Percentiles rank a stretch among this genome's conserved stretches.
Evolutionary conservation across 2,329 filamentous ascomycete genomes (phyloP).

Genomic region (Ceratocystis variospora): DNA sequence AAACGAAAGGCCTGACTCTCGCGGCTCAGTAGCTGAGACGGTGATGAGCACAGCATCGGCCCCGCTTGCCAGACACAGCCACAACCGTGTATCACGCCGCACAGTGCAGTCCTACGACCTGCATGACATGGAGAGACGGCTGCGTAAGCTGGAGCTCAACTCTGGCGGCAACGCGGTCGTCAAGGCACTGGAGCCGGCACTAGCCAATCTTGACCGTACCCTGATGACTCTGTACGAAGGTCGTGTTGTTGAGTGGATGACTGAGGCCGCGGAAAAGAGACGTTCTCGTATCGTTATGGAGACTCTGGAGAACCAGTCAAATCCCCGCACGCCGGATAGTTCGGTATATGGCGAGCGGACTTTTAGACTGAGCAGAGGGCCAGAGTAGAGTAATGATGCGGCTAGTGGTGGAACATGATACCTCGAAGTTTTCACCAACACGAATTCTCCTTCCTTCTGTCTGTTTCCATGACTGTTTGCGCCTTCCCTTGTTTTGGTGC

Average conservation of each 20-base stretch:
- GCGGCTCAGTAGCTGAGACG: constrained; percentile 8
- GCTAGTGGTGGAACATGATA: not conserved
- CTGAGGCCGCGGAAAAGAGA: constrained; percentile 15
- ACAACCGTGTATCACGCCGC: constrained; percentile 12
- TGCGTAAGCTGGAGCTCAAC: constrained; percentile 32
- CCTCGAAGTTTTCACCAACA: not conserved
- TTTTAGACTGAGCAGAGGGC: constrained; percentile 15
- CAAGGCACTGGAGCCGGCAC: constrained; percentile 32
- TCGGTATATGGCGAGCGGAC: constrained; percentile 13
- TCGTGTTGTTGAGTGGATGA: constrained; percentile 17
- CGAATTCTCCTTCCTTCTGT: not conserved
- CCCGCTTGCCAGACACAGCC: constrained; percentile 19
- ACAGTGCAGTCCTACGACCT: constrained; percentile 25
- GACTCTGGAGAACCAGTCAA: constrained; percentile 10
- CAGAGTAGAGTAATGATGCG: not conserved
- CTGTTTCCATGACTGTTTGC: not conserved
- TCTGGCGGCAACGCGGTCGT: constrained; percentile 34
- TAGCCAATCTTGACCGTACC: constrained; percentile 32
- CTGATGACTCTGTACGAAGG: constrained; percentile 23
- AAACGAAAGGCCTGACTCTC: not conserved
- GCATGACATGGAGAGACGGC: constrained; percentile 35
- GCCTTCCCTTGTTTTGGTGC: not conserved
- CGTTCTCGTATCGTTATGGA: constrained; percentile 13
- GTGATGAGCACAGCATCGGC: not conserved
- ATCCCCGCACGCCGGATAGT: constrained; percentile 14